These are phyloP conservation scores for Calonectria pseudoturangicola DNA, from an alignment of 2,329 filamentous ascomycete genomes.

Conservation along the genomic window DNA sequence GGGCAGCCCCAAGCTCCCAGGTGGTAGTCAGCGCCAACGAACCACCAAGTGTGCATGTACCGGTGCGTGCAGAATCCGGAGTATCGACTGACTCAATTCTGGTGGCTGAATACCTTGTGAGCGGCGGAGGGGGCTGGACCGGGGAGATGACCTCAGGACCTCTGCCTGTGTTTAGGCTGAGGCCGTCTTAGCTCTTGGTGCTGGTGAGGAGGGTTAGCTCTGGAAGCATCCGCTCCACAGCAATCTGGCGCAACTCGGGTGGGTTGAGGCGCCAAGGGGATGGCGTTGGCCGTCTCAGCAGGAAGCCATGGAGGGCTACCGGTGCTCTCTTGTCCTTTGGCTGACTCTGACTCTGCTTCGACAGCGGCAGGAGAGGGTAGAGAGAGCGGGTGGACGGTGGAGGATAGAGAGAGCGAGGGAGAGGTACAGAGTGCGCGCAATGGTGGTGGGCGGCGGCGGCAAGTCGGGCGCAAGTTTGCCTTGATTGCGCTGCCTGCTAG, in stretches of 20 bases:
- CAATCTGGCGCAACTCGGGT: constrained; percentile 37
- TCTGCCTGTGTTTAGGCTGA: constrained; percentile 28
- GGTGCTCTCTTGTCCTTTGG: neutral
- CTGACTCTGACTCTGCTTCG: no score
- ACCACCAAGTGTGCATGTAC: constrained; percentile 21
- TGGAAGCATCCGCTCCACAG: constrained; percentile 33
- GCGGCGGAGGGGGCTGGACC: constrained; percentile 16
- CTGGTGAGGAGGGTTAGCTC: constrained; percentile 30
- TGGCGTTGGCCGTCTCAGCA: constrained; percentile 24
- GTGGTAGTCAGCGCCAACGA: constrained; percentile 28
- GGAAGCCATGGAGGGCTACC: constrained; percentile 7
- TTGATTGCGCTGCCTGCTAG: neutral
- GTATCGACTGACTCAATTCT: constrained; percentile 26
- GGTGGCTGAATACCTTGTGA: constrained; percentile 32
- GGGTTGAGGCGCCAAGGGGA: constrained; percentile 29
- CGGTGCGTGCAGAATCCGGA: constrained; percentile 25
- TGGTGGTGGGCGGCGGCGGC: neutral
- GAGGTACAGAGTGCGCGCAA: constrained; percentile 6
- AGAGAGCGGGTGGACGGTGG: no score
- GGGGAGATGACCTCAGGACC: constrained; percentile 35
- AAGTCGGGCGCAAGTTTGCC: constrained; percentile 1
- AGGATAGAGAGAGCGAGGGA: neutral
- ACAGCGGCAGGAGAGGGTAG: no score
- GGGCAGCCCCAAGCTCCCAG: constrained; percentile 34
- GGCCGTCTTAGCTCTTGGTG: constrained; percentile 31